phyloP scores from a whole-genome alignment of 108 stramenopile genomes.

The Cyclotella cryptica region DNA sequence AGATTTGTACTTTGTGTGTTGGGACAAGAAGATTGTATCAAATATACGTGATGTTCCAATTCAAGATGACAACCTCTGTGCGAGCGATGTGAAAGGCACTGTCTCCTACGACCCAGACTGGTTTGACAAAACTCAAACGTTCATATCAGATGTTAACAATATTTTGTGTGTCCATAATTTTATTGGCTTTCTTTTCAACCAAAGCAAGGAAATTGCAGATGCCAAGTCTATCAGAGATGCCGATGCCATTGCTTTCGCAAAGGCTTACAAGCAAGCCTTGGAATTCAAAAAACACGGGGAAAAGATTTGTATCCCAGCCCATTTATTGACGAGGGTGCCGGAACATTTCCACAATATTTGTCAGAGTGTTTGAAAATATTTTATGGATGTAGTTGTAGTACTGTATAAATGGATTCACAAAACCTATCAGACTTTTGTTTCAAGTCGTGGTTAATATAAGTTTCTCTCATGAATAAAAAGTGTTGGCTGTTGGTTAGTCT shows the following conservation, averaged over 20 bases:
- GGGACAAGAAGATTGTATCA: conserved; percentile 50
- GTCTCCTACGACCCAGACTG: conserved; percentile 27
- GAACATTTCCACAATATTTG: conserved; percentile 4
- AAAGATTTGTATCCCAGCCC: conserved; percentile 23
- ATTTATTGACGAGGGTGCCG: conserved; percentile 24
- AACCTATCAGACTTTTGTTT: too few species aligned
- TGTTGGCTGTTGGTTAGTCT: too few species aligned
- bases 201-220: conserved; percentile 23
- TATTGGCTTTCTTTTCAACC: conserved; percentile 39
- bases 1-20: conserved; percentile 62
- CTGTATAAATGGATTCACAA: too few species aligned
- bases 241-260: conserved; percentile 45
- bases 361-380: too few species aligned
- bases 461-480: too few species aligned
- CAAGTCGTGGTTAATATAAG: too few species aligned
- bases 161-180: conserved; percentile 18
- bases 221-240: conserved; percentile 27
- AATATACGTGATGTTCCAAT: conserved; percentile 35
- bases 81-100: conserved; percentile 2
- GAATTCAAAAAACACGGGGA: conserved; percentile 61
- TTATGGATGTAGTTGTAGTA: too few species aligned
- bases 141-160: conserved; percentile 33
- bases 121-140: conserved; percentile 43
- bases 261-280: conserved; percentile 53
- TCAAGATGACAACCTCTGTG: conserved; percentile 12